phyloP scores from a whole-genome alignment of 352 stramenopile genomes.

The Phytophthora fragariae region DNA sequence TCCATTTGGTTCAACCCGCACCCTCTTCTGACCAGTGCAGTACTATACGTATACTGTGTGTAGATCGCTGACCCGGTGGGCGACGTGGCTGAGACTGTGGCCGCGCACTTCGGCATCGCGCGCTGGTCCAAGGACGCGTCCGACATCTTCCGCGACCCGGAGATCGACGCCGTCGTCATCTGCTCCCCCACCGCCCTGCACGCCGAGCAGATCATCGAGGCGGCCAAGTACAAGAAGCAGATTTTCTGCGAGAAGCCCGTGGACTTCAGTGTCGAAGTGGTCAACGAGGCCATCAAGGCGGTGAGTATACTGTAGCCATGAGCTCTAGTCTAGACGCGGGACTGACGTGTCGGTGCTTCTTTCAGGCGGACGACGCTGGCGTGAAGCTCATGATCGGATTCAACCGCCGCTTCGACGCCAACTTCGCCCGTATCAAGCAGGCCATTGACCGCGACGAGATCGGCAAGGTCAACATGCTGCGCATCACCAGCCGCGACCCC shows the following conservation, averaged over 20 bases:
- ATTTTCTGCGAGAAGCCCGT: conserved; percentile 97
- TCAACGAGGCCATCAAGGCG: conserved; percentile 53
- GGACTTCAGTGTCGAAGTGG: conserved; percentile 82
- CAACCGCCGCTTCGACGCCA: conserved; percentile 94
- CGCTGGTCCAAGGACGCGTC: conserved; percentile 71
- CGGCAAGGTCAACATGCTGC: conserved; percentile 87
- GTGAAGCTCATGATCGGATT: conserved; percentile 97
- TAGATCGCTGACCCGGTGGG: conserved; percentile 56
- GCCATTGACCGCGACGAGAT: conserved; percentile 90
- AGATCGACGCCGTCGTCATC: conserved; percentile 96
- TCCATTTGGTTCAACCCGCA: too few species aligned
- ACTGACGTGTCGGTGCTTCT: conserved; percentile 27
- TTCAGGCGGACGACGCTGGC: conserved; percentile 48
- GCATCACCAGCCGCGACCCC: conserved; percentile 75
- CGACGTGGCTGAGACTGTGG: conserved; percentile 32
- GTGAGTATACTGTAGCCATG: conserved; percentile 14
- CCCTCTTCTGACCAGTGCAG: too few species aligned
- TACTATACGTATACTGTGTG: too few species aligned
- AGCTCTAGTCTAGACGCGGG: not conserved
- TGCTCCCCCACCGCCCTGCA: conserved; percentile 95
- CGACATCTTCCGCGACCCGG: conserved; percentile 93
- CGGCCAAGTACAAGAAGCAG: conserved; percentile 92
- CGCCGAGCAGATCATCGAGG: conserved; percentile 95
- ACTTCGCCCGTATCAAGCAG: conserved; percentile 91
- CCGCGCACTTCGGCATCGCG: conserved; percentile 53